Base-by-base conservation (phyloP, 768 basidiomycete species). In the Hygrophorus russula region DNA sequence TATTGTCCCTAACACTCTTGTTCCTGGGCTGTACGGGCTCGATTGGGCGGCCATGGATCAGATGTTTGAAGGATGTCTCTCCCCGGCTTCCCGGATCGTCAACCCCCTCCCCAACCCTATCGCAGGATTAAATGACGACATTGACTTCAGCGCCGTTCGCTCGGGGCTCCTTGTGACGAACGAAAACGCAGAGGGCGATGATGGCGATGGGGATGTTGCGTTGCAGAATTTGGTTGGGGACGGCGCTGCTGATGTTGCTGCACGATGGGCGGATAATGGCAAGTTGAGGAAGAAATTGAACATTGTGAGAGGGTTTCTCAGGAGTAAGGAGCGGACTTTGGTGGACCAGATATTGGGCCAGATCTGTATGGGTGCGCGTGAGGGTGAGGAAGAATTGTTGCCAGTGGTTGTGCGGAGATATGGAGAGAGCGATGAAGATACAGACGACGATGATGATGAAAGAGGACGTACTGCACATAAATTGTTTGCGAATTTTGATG, bases 1-100 rank as follows among this genome's bases (percentile, higher is more conserved):
- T 3, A 60, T 98, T 1, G 72, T 89, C 2, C 94, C 93, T 0
- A 94, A 93, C 53, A 85, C 87, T 0, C 63, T 77, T 70, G 50
- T 73, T 64, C 55, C 77, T 54, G 44, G 62, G 48, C 32, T 73
- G 65, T 44, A 57, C 55, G 51, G 78, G 61, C 43, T 84, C 7
- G 92, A 96, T 52, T 91, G 84, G 77, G 68, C 71, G 2, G 76
- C 71, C 43, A 78, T 93, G 50, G 68, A 80, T 15, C 57, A 65
- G 5, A 77, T 87, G 64, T 91, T 96, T 53, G 64, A 65, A 0
- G 65, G 65, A 20, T 80, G 71, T 48, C 62, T 94, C 41, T 56
- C 55, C 49, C n/a, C 28, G 15, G 41, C 3, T 30, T 35, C 49
- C 14, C 18, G 18, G 11, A 20, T 27, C 3, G 17, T 41, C 13